Base-by-base conservation (phyloP, 140 eudicot species). In the Cichorium intybus region DNA sequence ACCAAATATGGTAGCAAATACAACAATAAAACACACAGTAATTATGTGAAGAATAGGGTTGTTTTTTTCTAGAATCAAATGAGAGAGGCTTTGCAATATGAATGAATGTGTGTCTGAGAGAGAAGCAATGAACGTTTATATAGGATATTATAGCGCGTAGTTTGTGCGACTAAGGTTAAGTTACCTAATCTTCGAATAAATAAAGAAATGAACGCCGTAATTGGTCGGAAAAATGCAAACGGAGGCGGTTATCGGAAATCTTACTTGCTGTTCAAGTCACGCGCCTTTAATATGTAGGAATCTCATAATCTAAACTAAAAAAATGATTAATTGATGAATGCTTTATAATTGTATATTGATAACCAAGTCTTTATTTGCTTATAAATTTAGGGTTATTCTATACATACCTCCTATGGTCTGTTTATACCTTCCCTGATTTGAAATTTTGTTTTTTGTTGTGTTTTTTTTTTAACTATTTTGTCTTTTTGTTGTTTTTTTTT, bases 41-140 rank as follows among this genome's bases (percentile, higher is more conserved):
- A 43, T 5, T 55, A 27, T 10, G 28, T 49, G 47, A 16, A 11
- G 28, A 51, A 50, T 23, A 6, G 60, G 64, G 15, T 39, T 62
- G 28, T 28, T 39, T 71, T 16, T 71, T 16, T 34, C 26, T 18
- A 2, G 24, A 23, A 45, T 29, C 11, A 18, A 56, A 73, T 55
- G 73, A 46, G 71, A 41, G 72, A 22, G 20, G 2, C 4, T 55
- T 45, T 64, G 53, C n/a, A 64, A 73, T 47, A 64, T 73, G 68
- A 73, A 73, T 34, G 47, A 56, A 33, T 65, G 67, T 56, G 62
- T 24, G 68, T 27, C 26, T 2, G 15, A n/a, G 68, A 16, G 56
- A 56, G 69, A 41, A 50, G 46, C 47, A 39, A 67, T 8, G 74
- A 41, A 49, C 28, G 74, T 67, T 74, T 74, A 74, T 74, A 74